Conservation (phyloP, 257 asterid genomes). For the Solanum piurae region DNA sequence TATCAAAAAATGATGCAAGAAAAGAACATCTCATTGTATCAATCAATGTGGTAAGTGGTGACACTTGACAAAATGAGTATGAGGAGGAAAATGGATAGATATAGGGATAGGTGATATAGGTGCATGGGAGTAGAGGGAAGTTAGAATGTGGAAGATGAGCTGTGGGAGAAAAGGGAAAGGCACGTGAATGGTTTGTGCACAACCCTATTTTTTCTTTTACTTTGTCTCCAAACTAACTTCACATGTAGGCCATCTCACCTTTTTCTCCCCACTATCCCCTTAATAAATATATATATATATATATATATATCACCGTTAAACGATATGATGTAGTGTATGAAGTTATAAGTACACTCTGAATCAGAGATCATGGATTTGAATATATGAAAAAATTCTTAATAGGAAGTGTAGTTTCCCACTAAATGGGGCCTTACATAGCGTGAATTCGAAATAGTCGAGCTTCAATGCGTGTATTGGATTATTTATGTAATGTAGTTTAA, state of each 20-base stretch:
- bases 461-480: neutral
- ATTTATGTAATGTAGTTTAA: no score
- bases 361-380: no score
- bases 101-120: neutral
- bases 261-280: neutral
- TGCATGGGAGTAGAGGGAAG: slow-evolving; percentile 4
- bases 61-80: neutral
- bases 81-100: neutral
- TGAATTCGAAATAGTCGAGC: neutral
- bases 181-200: slow-evolving; percentile 73
- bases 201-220: slow-evolving; percentile 29
- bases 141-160: slow-evolving; percentile 37
- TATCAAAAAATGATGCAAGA: no score
- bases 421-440: rapidly evolving
- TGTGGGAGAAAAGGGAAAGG: slow-evolving; percentile 38
- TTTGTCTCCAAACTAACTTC: slow-evolving; percentile 59
- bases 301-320: no score
- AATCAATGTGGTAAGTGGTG: neutral
- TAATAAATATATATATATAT: neutral
- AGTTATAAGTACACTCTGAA: no score
- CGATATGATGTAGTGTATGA: neutral
- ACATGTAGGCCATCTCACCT: slow-evolving; percentile 43
- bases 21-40: neutral
- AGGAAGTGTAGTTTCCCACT: neutral
- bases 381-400: neutral